Evolutionary conservation across 2,329 filamentous ascomycete species (phyloP).

Genomic region (Monosporascus sp.): DNA sequence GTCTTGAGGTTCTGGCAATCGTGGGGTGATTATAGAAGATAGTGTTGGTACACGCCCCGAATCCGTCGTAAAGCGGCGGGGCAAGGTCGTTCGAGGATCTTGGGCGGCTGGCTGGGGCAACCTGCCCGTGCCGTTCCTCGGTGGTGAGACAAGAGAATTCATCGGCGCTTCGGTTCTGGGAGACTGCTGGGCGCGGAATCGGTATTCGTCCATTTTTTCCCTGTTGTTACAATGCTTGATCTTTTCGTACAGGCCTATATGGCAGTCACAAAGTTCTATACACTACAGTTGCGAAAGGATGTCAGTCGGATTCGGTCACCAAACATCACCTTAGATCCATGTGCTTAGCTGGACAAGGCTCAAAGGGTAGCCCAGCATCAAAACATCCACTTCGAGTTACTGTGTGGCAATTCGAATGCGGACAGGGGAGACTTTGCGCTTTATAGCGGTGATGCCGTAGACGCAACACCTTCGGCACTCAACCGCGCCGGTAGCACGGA

Average conservation of each 20-base stretch:
- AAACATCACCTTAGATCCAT: background rate
- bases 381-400: background rate
- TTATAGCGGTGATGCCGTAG: background rate
- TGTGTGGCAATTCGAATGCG: background rate
- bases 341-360: background rate
- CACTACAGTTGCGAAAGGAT: constrained; percentile 17
- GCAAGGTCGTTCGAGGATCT: constrained; percentile 72
- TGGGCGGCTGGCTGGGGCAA: constrained; percentile 52
- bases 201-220: constrained; percentile 71
- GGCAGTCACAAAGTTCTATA: constrained; percentile 32
- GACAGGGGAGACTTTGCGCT: background rate
- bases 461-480: background rate
- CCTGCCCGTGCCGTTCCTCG: constrained; percentile 60
- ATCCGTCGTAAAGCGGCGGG: constrained; percentile 92
- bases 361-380: background rate
- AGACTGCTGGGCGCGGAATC: constrained; percentile 72
- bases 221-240: constrained; percentile 31
- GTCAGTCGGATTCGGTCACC: constrained; percentile 11
- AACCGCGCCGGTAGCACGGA: background rate
- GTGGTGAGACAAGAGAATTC: constrained; percentile 68
- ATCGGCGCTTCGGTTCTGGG: constrained; percentile 71
- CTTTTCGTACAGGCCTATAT: constrained; percentile 37
- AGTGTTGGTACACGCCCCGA: constrained; percentile 75
- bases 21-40: constrained; percentile 53
- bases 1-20: constrained; percentile 45